Evolutionary conservation across 1,284 basidiomycete species (phyloP).

Genomic region (Volvariella volvacea): DNA sequence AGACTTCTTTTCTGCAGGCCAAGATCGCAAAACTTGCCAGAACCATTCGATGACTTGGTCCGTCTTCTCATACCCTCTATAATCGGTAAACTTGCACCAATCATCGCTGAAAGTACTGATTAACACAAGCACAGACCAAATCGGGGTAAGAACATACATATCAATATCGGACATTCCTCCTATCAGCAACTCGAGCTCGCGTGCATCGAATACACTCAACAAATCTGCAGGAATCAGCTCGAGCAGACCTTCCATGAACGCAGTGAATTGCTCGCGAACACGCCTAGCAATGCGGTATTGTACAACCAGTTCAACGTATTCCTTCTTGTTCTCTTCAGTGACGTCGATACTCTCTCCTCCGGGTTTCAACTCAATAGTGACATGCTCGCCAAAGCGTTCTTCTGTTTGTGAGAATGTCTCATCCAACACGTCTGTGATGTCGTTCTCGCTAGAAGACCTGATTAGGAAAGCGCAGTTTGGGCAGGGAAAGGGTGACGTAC

Average conservation of each 20-base stretch:
- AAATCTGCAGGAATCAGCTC: slow-evolving; percentile 95
- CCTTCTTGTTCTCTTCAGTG: slow-evolving; percentile 98
- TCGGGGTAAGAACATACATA: slow-evolving; percentile 46
- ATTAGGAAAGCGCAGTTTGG: slow-evolving; percentile 4
- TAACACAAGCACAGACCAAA: slow-evolving; percentile 1
- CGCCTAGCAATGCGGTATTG: slow-evolving; percentile 92
- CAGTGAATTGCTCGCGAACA: slow-evolving; percentile 92
- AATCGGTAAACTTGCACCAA: slow-evolving; percentile 84
- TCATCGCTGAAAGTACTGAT: slow-evolving; percentile 50
- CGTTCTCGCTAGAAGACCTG: slow-evolving; percentile 63
- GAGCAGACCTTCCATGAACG: slow-evolving; percentile 93
- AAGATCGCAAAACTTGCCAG: slow-evolving; percentile 96
- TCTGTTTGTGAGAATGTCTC: slow-evolving; percentile 95
- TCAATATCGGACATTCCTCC: slow-evolving; percentile 99
- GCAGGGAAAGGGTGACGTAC: slow-evolving; percentile 37
- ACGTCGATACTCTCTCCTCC: slow-evolving; percentile 82
- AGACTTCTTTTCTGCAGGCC: slow-evolving; percentile 95
- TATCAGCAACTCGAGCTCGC: slow-evolving; percentile 93
- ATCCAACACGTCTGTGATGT: slow-evolving; percentile 91
- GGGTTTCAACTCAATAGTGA: slow-evolving; percentile 89
- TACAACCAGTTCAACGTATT: slow-evolving; percentile 93
- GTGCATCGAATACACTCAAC: slow-evolving; percentile 96
- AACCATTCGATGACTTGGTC: slow-evolving; percentile 99
- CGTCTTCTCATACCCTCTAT: slow-evolving; percentile 77
- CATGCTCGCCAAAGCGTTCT: slow-evolving; percentile 95